Percentiles rank a stretch among this genome's conserved stretches.
These are phyloP conservation scores for Phytomonas sp. DNA, from an alignment of 208 protist genomes.

Conservation along the genomic window DNA sequence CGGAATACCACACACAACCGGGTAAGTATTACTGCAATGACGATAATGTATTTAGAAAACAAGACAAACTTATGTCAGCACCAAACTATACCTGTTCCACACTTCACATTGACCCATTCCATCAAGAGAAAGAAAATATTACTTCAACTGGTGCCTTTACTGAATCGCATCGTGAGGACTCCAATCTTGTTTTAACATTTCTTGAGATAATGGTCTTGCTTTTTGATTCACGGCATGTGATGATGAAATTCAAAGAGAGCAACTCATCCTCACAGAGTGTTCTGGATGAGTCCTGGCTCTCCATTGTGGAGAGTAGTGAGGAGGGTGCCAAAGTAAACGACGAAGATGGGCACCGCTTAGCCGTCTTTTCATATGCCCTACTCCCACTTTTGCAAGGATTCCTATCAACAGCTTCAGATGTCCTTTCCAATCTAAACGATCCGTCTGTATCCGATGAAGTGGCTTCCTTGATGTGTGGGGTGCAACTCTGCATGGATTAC, in stretches of 20 bases:
- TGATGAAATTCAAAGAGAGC: slow-evolving; percentile 52
- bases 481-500: slow-evolving; percentile 71
- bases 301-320: slow-evolving; percentile 58
- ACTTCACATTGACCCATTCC: not conserved
- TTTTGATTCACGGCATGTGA: slow-evolving; percentile 25
- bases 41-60: not conserved
- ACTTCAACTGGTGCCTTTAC: not conserved
- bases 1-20: not conserved
- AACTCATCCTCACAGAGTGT: slow-evolving; percentile 37
- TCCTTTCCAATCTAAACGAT: slow-evolving; percentile 53
- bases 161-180: not conserved
- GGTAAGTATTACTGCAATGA: not conserved
- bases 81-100: not conserved
- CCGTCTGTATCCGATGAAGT: slow-evolving; percentile 45
- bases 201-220: slow-evolving; percentile 28
- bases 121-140: not conserved
- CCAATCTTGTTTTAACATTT: slow-evolving; percentile 16
- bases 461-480: slow-evolving; percentile 55
- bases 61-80: not conserved
- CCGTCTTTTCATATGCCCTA: slow-evolving; percentile 65
- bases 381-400: slow-evolving; percentile 74
- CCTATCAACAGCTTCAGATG: slow-evolving; percentile 60
- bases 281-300: slow-evolving; percentile 71
- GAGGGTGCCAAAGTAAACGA: slow-evolving; percentile 28
- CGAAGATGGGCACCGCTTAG: slow-evolving; percentile 24